Evolutionary conservation across 2,329 filamentous ascomycete species (phyloP).

Genomic region (Neofusicoccum umdonicola): DNA sequence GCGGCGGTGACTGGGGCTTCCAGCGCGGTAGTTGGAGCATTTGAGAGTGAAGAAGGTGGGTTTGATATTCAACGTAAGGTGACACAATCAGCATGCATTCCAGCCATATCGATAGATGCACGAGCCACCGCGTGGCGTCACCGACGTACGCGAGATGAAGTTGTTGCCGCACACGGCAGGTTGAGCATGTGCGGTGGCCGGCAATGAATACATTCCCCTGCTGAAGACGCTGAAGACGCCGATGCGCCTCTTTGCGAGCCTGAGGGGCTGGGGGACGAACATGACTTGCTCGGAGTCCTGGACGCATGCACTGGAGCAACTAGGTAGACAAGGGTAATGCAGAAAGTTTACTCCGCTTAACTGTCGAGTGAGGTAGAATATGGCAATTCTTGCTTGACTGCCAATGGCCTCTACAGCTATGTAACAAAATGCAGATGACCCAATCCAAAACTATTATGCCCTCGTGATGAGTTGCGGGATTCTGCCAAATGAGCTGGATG

Average conservation of each 20-base stretch:
- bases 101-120: slow-evolving; percentile 7
- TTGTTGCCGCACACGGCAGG: neutral
- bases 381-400: too few species aligned
- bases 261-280: too few species aligned
- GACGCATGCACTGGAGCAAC: too few species aligned
- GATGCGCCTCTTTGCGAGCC: neutral
- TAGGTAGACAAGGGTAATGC: too few species aligned
- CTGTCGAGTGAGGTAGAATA: too few species aligned
- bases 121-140: neutral
- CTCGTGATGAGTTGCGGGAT: too few species aligned
- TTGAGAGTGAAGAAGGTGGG: neutral
- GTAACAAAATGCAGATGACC: too few species aligned
- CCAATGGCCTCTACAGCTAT: too few species aligned
- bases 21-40: neutral
- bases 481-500: too few species aligned
- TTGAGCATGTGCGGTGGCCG: accelerated
- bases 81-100: neutral
- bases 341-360: too few species aligned
- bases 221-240: neutral
- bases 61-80: neutral
- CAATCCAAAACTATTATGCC: too few species aligned
- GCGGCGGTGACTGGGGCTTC: neutral
- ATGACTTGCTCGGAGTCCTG: too few species aligned
- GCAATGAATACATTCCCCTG: neutral
- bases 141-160: neutral